phyloP scores from a whole-genome alignment of 352 stramenopile genomes.

The Thalassiosira mediterranea region DNA sequence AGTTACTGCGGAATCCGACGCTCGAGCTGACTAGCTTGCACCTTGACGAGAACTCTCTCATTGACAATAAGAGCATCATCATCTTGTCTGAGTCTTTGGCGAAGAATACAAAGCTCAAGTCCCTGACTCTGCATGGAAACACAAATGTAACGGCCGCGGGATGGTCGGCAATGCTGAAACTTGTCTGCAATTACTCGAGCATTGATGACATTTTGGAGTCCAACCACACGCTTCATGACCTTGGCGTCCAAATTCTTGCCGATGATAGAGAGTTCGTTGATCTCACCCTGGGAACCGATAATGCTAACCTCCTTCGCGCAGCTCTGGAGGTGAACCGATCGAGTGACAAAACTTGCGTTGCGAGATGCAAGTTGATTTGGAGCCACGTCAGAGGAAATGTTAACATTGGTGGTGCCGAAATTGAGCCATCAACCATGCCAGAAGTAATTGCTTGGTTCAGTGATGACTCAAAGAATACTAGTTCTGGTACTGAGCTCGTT shows the following conservation, averaged over 20 bases:
- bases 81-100: slow-evolving; percentile 12
- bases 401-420: slow-evolving; percentile 24
- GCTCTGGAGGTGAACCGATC: slow-evolving; percentile 7
- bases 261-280: background rate
- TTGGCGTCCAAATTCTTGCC: background rate
- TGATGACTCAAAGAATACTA: slow-evolving; percentile 1
- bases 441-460: slow-evolving; percentile 11
- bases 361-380: slow-evolving; percentile 30
- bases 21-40: background rate
- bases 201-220: slow-evolving; percentile 9
- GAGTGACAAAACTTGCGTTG: slow-evolving; percentile 5
- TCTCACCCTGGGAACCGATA: slow-evolving; percentile 5
- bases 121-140: slow-evolving; percentile 10
- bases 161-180: slow-evolving; percentile 14
- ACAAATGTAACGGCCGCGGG: background rate
- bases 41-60: slow-evolving; percentile 2
- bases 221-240: background rate
- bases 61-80: background rate
- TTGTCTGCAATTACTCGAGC: slow-evolving; percentile 27
- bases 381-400: slow-evolving; percentile 18
- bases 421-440: slow-evolving; percentile 14
- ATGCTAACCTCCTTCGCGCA: slow-evolving; percentile 26
- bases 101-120: background rate
- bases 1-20: slow-evolving; percentile 10
- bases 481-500: background rate